Conservation (phyloP, 108 stramenopile species). For the Parmales sp. region DNA sequence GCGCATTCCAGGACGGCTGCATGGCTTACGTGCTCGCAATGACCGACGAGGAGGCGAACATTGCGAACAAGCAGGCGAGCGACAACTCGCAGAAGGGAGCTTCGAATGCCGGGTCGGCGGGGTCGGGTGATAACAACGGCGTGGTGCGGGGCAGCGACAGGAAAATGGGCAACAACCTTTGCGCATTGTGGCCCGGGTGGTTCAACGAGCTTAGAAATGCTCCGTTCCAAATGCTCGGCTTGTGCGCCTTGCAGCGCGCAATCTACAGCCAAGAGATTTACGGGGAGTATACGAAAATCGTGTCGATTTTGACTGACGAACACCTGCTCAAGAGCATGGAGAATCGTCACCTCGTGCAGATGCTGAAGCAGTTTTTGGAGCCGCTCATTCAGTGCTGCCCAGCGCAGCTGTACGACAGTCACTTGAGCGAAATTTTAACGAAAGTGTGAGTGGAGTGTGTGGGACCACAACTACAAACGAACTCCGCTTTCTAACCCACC, state of each 20-base stretch:
- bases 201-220: conserved; percentile 69
- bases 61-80: conserved; percentile 39
- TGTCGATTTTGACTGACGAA: conserved; percentile 46
- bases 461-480: too few species aligned
- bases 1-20: conserved; percentile 41
- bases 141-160: background rate
- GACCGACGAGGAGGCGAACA: conserved; percentile 76
- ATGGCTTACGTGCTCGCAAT: conserved; percentile 71
- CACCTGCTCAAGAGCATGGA: conserved; percentile 66
- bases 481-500: too few species aligned
- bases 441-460: too few species aligned
- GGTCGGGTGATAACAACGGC: background rate
- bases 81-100: background rate
- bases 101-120: background rate
- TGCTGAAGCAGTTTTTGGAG: conserved; percentile 68
- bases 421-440: conserved; percentile 65
- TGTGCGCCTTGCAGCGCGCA: conserved; percentile 53
- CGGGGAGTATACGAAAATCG: conserved; percentile 47
- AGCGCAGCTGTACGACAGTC: conserved; percentile 59
- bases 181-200: conserved; percentile 79
- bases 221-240: conserved; percentile 66
- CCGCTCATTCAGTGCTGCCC: conserved; percentile 61
- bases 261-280: conserved; percentile 66
- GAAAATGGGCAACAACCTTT: conserved; percentile 38
- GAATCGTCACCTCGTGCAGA: conserved; percentile 57